These are phyloP conservation scores for Cercospora sp. DNA, from an alignment of 2,329 filamentous ascomycete species.

Conservation along the genomic window DNA sequence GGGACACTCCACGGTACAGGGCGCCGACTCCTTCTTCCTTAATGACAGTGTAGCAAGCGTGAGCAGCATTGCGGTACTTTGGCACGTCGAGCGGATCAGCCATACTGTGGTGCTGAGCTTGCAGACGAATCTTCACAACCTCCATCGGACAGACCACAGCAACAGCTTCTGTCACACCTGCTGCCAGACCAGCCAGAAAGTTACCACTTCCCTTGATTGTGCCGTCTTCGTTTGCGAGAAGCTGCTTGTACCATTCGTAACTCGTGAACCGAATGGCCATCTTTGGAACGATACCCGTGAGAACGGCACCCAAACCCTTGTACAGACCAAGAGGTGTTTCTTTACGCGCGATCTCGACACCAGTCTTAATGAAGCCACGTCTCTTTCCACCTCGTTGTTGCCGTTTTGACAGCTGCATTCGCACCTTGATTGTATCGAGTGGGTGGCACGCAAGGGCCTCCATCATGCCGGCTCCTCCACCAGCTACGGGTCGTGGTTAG, in stretches of 20 bases:
- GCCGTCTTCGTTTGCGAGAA: conserved; percentile 69
- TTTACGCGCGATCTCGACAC: conserved; percentile 78
- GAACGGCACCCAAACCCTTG: conserved; percentile 94
- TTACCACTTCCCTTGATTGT: conserved; percentile 70
- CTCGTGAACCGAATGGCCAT: conserved; percentile 99
- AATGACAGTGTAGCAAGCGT: conserved; percentile 80
- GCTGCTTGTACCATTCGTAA: conserved; percentile 91
- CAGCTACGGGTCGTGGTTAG: conserved; percentile 60
- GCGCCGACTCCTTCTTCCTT: conserved; percentile 86
- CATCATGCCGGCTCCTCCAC: conserved; percentile 98
- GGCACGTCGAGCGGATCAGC: conserved; percentile 93
- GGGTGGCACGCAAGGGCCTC: conserved; percentile 96
- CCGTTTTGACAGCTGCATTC: conserved; percentile 94
- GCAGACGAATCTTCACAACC: conserved; percentile 96
- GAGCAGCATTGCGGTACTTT: conserved; percentile 94
- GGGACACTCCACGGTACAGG: conserved; percentile 87
- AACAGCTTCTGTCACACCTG: conserved; percentile 94
- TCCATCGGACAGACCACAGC: conserved; percentile 98
- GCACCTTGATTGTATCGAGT: conserved; percentile 96
- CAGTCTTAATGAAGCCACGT: conserved; percentile 85
- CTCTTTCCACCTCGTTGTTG: conserved; percentile 79
- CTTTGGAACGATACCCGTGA: conserved; percentile 96
- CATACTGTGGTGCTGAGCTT: conserved; percentile 97
- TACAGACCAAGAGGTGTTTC: conserved; percentile 93
- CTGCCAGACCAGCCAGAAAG: conserved; percentile 80